phyloP scores from a whole-genome alignment of 2,329 filamentous ascomycete species.

The Hypoxylon sp. region DNA sequence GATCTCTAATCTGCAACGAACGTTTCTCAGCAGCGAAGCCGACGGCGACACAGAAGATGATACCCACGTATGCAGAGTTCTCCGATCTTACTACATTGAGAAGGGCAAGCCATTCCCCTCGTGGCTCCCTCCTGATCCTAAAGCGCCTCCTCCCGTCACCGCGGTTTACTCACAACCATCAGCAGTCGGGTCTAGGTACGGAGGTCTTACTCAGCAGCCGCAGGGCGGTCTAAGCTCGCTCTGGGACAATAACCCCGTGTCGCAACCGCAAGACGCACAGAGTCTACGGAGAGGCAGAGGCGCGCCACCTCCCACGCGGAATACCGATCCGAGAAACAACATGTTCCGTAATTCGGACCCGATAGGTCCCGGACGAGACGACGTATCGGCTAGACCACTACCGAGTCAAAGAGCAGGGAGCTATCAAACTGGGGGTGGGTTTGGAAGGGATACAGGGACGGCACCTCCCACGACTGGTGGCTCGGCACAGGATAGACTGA shows the following conservation, averaged over 20 bases:
- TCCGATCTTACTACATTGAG: conserved; percentile 93
- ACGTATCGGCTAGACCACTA: conserved; percentile 69
- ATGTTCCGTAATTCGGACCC: conserved; percentile 55
- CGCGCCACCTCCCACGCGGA: conserved; percentile 52
- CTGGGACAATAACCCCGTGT: conserved; percentile 66
- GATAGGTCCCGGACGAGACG: conserved; percentile 54
- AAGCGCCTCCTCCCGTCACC: conserved; percentile 71
- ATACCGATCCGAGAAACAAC: conserved; percentile 53
- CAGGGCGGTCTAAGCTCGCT: conserved; percentile 66
- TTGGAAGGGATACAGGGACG: conserved; percentile 54
- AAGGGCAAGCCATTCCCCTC: conserved; percentile 84
- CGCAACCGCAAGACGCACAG: conserved; percentile 57
- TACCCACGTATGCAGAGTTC: conserved; percentile 92
- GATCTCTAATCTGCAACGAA: conserved; percentile 76
- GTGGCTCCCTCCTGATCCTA: conserved; percentile 94
- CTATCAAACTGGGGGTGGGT: conserved; percentile 71
- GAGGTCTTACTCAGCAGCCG: conserved; percentile 59
- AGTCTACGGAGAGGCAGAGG: conserved; percentile 63
- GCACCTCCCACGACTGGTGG: conserved; percentile 59
- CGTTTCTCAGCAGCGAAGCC: conserved; percentile 76
- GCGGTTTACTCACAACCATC: conserved; percentile 67
- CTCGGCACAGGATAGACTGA: conserved; percentile 85
- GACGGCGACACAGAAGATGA: conserved; percentile 87
- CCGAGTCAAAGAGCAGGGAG: conserved; percentile 82
- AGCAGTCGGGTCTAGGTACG: conserved; percentile 69